Percentiles rank a stretch among this genome's conserved stretches.
phyloP scores from a whole-genome alignment of 2,329 filamentous ascomycete species.

The Tolypocladium endophyticum region DNA sequence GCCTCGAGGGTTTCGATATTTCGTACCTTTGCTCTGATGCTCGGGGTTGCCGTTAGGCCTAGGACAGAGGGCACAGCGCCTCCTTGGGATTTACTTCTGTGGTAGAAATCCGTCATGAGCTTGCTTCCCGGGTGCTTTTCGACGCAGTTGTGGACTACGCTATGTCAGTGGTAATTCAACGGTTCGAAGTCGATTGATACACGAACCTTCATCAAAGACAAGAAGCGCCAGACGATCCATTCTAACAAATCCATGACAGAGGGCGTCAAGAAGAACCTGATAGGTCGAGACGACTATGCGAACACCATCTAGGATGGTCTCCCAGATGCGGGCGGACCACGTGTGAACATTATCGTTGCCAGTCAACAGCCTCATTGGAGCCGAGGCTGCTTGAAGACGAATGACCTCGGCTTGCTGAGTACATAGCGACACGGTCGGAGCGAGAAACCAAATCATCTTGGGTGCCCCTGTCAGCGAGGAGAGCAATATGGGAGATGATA shows the following conservation, averaged over 20 bases:
- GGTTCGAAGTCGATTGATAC: conserved; percentile 7
- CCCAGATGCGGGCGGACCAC: conserved; percentile 64
- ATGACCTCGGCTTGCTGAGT: conserved; percentile 56
- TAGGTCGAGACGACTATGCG: conserved; percentile 70
- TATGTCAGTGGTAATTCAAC: background rate
- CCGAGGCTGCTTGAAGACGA: conserved; percentile 44
- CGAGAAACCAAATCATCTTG: conserved; percentile 62
- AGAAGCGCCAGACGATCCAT: conserved; percentile 56
- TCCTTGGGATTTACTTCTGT: conserved; percentile 29
- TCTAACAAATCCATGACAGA: conserved; percentile 62
- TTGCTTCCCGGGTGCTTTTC: conserved; percentile 52
- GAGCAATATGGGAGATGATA: background rate
- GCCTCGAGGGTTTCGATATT: conserved; percentile 53
- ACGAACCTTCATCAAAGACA: conserved; percentile 77
- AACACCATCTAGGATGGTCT: conserved; percentile 50
- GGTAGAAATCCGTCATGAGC: conserved; percentile 68
- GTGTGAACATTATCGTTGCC: conserved; percentile 60
- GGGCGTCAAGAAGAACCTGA: conserved; percentile 62
- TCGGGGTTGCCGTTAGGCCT: conserved; percentile 72
- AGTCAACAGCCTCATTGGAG: conserved; percentile 51
- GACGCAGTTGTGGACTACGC: conserved; percentile 62
- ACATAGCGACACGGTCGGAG: conserved; percentile 58
- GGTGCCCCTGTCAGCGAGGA: background rate
- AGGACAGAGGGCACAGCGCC: conserved; percentile 53
- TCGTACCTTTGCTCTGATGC: conserved; percentile 46